phyloP scores from a whole-genome alignment of 1,139 yeast species.

The Zygosaccharomyces sapae region DNA sequence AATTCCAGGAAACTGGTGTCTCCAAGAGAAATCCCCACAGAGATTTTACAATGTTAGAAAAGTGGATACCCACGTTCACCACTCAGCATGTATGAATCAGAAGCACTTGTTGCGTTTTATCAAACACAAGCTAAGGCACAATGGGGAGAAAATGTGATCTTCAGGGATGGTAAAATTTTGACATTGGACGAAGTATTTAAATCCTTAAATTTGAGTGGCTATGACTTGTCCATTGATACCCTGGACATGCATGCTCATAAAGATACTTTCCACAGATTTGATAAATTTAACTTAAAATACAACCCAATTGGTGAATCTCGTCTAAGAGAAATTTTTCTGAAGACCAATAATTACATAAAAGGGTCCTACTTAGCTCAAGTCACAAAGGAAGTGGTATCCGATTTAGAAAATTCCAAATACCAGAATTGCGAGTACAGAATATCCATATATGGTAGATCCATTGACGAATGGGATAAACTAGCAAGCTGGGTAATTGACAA shows the following conservation, averaged over 20 bases:
- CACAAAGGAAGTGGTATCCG: slow-evolving; percentile 88
- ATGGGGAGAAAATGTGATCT: slow-evolving; percentile 87
- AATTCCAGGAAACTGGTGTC: slow-evolving; percentile 86
- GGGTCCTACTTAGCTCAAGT: slow-evolving; percentile 91
- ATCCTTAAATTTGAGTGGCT: slow-evolving; percentile 85
- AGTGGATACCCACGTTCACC: slow-evolving; percentile 98
- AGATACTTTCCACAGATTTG: slow-evolving; percentile 96
- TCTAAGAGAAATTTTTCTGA: slow-evolving; percentile 88
- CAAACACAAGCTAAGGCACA: slow-evolving; percentile 79
- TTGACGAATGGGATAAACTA: slow-evolving; percentile 91
- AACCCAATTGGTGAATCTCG: slow-evolving; percentile 98
- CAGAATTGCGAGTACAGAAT: slow-evolving; percentile 97
- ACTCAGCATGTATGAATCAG: slow-evolving; percentile 98
- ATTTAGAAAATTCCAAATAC: slow-evolving; percentile 89
- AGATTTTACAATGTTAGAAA: slow-evolving; percentile 97
- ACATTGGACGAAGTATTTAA: slow-evolving; percentile 84
- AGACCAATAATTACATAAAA: slow-evolving; percentile 86
- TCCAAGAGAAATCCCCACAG: slow-evolving; percentile 86
- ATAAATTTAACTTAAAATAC: slow-evolving; percentile 93
- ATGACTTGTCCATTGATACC: slow-evolving; percentile 92
- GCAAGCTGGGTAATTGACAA: slow-evolving; percentile 95
- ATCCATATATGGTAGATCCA: slow-evolving; percentile 84
- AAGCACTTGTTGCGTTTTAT: slow-evolving; percentile 91
- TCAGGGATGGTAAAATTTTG: slow-evolving; percentile 87
- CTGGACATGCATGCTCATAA: slow-evolving; percentile 99